Evolutionary conservation across 495 filamentous ascomycete species (phyloP).

Genomic region (Alectoria sarmentosa): DNA sequence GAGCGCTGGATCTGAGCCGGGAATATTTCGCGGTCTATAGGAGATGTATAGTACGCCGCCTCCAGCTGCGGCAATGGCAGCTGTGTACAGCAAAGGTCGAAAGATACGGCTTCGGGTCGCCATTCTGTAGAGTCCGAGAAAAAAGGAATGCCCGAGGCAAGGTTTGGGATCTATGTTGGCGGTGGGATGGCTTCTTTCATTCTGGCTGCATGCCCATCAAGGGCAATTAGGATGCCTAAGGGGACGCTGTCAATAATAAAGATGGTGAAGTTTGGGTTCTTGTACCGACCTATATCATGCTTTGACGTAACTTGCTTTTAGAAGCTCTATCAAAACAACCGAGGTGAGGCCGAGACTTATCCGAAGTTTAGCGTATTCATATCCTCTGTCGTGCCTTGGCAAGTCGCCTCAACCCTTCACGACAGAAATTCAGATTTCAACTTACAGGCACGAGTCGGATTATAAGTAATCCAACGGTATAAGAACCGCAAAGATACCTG

Average conservation of each 20-base stretch:
- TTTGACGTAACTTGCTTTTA: no score
- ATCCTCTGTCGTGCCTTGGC: no score
- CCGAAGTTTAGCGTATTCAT: no score
- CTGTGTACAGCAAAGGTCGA: slow-evolving; percentile 53
- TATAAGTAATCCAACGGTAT: no score
- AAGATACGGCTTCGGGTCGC: slow-evolving; percentile 41
- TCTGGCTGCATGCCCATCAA: background rate
- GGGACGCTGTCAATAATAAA: background rate
- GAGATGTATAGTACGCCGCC: slow-evolving; percentile 65
- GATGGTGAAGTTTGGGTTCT: no score
- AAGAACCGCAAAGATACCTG: no score
- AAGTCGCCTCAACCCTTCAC: no score
- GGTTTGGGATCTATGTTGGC: background rate
- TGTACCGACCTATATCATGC: no score
- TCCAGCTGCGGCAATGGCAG: slow-evolving; percentile 49
- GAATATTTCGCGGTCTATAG: slow-evolving; percentile 81
- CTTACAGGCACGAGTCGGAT: no score
- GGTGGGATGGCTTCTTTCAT: background rate
- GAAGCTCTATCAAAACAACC: no score
- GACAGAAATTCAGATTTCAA: no score
- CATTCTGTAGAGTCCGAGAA: slow-evolving; percentile 1
- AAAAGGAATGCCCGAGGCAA: background rate
- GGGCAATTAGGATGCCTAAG: background rate
- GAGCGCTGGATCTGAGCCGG: slow-evolving; percentile 68
- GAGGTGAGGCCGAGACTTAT: slow-evolving; percentile 10